phyloP scores from a whole-genome alignment of 225 moss, liverwort and hornwort genomes.

The Climacium dendroides region DNA sequence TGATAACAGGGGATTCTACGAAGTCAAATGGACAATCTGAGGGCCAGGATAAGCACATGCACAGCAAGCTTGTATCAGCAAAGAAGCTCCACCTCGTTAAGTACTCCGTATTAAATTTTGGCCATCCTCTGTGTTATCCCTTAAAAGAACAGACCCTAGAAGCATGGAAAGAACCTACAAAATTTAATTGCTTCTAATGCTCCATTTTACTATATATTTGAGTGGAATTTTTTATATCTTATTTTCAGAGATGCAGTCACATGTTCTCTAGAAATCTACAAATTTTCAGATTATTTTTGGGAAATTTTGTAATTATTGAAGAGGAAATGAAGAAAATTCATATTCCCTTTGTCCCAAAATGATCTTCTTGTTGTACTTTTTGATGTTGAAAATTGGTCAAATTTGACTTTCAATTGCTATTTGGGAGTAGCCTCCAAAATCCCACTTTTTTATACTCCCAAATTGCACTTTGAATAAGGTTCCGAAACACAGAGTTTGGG shows the following conservation, averaged over 20 bases:
- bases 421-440: too few relatives aligned
- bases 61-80: not conserved
- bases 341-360: too few relatives aligned
- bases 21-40: not conserved
- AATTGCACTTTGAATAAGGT: too few relatives aligned
- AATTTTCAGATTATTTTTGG: not conserved
- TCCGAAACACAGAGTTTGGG: too few relatives aligned
- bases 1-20: not conserved
- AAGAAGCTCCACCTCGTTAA: not conserved
- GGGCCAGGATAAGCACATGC: not conserved
- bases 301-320: not conserved
- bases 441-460: too few relatives aligned
- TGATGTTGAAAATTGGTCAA: too few relatives aligned
- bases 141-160: rapidly evolving
- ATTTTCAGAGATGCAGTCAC: not conserved
- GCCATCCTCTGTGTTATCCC: not conserved
- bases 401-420: too few relatives aligned
- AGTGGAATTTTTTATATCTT: not conserved
- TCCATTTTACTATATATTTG: not conserved
- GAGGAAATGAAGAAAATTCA: not conserved
- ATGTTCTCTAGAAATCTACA: not conserved
- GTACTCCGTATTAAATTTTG: not conserved
- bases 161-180: not conserved
- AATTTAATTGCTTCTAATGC: not conserved
- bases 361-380: too few relatives aligned